Evolutionary conservation across 2,329 filamentous ascomycete species (phyloP), one percentile per base, ranked within the genome.

Genomic region (Hymenoscyphus scutula): DNA sequence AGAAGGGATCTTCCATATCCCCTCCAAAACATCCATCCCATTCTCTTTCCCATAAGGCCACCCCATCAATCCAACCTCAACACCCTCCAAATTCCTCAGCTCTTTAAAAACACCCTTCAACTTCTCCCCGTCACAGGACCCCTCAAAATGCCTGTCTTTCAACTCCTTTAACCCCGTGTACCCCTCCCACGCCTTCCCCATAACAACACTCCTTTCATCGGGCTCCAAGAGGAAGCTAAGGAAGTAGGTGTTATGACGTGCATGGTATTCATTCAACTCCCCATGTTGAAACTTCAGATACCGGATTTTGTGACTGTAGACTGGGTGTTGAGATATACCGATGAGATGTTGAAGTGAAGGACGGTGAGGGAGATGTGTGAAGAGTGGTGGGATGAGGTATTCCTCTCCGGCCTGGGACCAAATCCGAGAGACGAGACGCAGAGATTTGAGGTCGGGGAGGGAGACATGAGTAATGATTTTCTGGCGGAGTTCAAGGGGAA

Each of bases 231-330:
- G 64, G 45, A 69, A 68, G 56, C 71, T 59, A 25, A 71, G 30
- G 64, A 74, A 67, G 62, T 72, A 69, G 38, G 68, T 62, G 62
- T 75, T 73, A 34, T 70, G 69, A 8, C 71, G 64, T 19, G 69
- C 68, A n/a, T 73, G 68, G 53, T 70, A 72, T 54, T 73, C 71
- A 56, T 72, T 70, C 7, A 73, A 41, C 56, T 72, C 70, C 25
- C 69, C 69, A 34, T 71, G 66, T 29, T 72, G 70, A 23, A 73
- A 60, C 17, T 58, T 29, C 10, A 73, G 37, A 29, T 53, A 51
- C 29, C 62, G 32, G 30, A 66, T 65, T 58, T 64, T 65, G 30
- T 64, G 51, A 5, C 68, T 62, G 55, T 71, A 71, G 8, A 60
- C 64, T 11, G 70, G 65, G 41, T 71, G 64, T 37, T 66, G 41